Percentiles rank a stretch among this genome's conserved stretches.
These are phyloP conservation scores for Exophiala sp. DNA, from an alignment of 2,329 filamentous ascomycete species.

Conservation along the genomic window DNA sequence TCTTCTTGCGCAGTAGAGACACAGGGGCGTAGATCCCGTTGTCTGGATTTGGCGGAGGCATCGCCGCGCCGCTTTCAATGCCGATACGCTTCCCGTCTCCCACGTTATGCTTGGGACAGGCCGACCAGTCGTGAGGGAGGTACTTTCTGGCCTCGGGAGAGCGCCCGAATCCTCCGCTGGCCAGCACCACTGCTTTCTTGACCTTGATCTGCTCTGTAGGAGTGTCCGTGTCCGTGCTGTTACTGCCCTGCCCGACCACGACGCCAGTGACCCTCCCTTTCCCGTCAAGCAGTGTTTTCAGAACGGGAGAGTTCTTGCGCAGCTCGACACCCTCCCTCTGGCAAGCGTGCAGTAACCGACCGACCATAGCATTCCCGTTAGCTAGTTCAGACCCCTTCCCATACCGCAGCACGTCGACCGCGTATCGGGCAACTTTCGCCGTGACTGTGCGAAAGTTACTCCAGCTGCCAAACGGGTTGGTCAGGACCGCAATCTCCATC, in stretches of 20 bases:
- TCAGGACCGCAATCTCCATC: neutral
- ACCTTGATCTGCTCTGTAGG: neutral
- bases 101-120: neutral
- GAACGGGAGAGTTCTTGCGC: neutral
- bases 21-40: neutral
- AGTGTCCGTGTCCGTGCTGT: too few relatives aligned
- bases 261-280: neutral
- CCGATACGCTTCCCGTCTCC: neutral
- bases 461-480: neutral
- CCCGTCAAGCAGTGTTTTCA: neutral
- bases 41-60: neutral
- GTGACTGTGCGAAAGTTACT: neutral
- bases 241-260: neutral
- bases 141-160: neutral
- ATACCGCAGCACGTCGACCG: neutral
- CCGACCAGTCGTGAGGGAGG: neutral
- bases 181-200: neutral
- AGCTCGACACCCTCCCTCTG: neutral
- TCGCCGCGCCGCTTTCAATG: neutral
- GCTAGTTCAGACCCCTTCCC: neutral
- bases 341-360: neutral
- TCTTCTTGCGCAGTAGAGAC: neutral
- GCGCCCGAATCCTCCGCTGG: conserved; percentile 1
- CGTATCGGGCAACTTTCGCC: neutral
- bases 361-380: conserved; percentile 3